These are phyloP conservation scores for Coccomyxa subellipsoidea DNA, from an alignment of 163 green algal species.

Conservation along the genomic window DNA sequence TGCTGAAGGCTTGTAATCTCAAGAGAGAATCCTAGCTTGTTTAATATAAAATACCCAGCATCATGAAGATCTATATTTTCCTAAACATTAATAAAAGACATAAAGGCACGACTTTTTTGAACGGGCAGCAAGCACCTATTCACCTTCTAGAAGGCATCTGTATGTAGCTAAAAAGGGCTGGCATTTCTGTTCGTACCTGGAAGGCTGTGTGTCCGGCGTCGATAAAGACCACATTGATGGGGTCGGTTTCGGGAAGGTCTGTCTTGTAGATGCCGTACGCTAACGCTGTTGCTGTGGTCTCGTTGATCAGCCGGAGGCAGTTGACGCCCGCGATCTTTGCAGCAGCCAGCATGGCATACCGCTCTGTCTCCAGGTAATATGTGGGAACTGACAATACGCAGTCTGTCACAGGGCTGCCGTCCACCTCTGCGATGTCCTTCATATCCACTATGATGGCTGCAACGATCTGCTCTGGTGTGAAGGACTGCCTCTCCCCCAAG, in stretches of 20 bases:
- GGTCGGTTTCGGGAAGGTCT: slow-evolving; percentile 85
- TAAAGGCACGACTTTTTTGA: no score
- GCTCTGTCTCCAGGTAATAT: slow-evolving; percentile 81
- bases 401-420: slow-evolving; percentile 79
- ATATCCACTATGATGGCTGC: slow-evolving; percentile 89
- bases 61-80: neutral
- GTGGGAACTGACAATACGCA: slow-evolving; percentile 87
- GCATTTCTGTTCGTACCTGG: slow-evolving; percentile 59
- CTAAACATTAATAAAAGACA: no score
- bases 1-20: no score
- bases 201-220: slow-evolving; percentile 86
- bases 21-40: no score
- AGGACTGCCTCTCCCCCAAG: slow-evolving; percentile 65
- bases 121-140: slow-evolving; percentile 1
- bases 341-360: slow-evolving; percentile 80
- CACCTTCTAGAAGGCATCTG: slow-evolving; percentile 4
- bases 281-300: slow-evolving; percentile 93
- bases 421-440: slow-evolving; percentile 81
- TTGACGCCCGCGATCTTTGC: slow-evolving; percentile 84
- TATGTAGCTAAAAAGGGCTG: neutral
- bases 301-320: slow-evolving; percentile 93
- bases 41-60: neutral
- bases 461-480: slow-evolving; percentile 88
- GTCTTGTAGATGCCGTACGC: slow-evolving; percentile 99
- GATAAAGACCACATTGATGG: slow-evolving; percentile 91